Base-by-base conservation (phyloP, 352 stramenopile genomes). In the Pythium apleroticum region DNA sequence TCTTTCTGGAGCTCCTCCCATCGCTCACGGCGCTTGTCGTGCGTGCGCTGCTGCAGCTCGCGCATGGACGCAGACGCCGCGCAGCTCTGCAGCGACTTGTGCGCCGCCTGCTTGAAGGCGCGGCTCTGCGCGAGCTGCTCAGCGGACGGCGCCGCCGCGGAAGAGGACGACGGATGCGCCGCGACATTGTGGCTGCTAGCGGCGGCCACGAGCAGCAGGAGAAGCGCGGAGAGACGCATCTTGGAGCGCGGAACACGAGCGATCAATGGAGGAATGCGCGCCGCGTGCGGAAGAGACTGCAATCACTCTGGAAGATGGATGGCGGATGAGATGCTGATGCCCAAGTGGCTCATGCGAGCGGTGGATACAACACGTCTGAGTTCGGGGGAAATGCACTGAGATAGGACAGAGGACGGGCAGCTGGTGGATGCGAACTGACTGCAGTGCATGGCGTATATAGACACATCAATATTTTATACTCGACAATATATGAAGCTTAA, bases 141-240 rank as follows among this genome's bases (percentile, higher is more conserved):
- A 3, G 30, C 9, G 1, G 28, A 41, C 14, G 37, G 27, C 14
- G 39, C 25, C 12, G 35, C 15, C 4, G 14, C 20, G 15, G 37
- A 43, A 17, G 35, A n/a, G 20, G 22, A 15, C 10, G 24, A 7
- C 50, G 15, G 8, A 28, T 27, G 52, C 15, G 15, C 20, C 5
- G 28, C 17, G 28, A 14, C n/a, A 7, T n/a, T 57, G 52, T 57
- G 25, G 52, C 17, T 19, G 28, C 25, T 37, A 22, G 55, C 48
- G 22, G 31, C 17, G n/a, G 46, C 27, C 24, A 39, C 55, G 35
- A 69, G 48, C 14, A 69, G 46, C 37, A 27, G 22, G 22, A 67
- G 39, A 35, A 69, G 37, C 46, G 49, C 55, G n/a, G 55, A 60
- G 56, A 55, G 30, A 52, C 49, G 54, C 14, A 20, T 49, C 55